A percentile compares a stretch with the other conserved stretches of the same genome.
Evolutionary conservation across 1,139 yeast genomes (phyloP).

Genomic region (Yamadazyma triangularis): DNA sequence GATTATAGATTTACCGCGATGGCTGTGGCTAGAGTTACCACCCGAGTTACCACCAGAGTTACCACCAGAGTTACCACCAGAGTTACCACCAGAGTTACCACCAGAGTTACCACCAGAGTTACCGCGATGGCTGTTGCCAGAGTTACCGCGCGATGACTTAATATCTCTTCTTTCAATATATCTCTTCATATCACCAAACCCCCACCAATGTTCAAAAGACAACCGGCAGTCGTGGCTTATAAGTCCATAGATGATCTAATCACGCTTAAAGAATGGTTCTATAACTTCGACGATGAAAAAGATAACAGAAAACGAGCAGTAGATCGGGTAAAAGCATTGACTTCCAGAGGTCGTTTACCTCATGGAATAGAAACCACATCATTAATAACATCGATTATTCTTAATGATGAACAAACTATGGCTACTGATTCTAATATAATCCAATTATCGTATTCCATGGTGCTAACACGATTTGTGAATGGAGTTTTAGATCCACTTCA

Average conservation of each 20-base stretch:
- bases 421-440: constrained; percentile 22
- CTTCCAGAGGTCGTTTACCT: constrained; percentile 40
- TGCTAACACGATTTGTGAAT: constrained; percentile 82
- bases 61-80: too few species aligned
- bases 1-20: too few species aligned
- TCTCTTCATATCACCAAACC: too few species aligned
- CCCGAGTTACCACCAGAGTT: too few species aligned
- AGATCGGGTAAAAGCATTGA: constrained; percentile 40
- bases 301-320: constrained; percentile 33
- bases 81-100: too few species aligned
- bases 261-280: constrained; percentile 58
- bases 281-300: constrained; percentile 23
- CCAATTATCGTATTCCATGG: constrained; percentile 66
- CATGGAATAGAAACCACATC: constrained; percentile 56
- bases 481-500: constrained; percentile 88
- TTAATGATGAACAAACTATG: constrained; percentile 31
- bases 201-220: constrained; percentile 11
- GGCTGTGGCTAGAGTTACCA: too few species aligned
- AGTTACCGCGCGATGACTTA: too few species aligned
- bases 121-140: too few species aligned
- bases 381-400: constrained; percentile 48
- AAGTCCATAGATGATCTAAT: constrained; percentile 45
- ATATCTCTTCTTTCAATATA: too few species aligned
- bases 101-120: too few species aligned
- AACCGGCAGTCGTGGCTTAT: constrained; percentile 58